A percentile compares a stretch with the other conserved stretches of the same genome.
Conservation (phyloP, 2,329 filamentous ascomycete genomes). For the Fusarium tuaranense region DNA sequence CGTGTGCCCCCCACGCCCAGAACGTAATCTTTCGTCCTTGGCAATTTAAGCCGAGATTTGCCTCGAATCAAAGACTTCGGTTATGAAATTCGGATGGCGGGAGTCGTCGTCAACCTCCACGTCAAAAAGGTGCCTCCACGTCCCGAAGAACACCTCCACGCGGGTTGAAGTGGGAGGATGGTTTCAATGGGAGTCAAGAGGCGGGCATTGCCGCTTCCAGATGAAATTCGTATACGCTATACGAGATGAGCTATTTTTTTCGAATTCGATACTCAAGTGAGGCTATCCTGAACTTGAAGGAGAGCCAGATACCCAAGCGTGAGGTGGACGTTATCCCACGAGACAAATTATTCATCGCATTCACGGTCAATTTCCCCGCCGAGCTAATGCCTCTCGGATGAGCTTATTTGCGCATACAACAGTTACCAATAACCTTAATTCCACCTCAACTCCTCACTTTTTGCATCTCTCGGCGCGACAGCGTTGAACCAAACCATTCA, state of each 20-base stretch:
- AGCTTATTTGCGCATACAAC: not conserved
- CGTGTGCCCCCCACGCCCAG: not conserved
- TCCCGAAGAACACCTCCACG: not conserved
- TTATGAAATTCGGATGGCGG: not conserved
- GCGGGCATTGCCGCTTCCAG: not conserved
- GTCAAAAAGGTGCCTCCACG: not conserved
- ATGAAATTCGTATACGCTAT: not conserved
- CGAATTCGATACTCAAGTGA: not conserved
- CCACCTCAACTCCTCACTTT: not conserved
- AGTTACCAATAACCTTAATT: not conserved
- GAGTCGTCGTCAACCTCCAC: not conserved
- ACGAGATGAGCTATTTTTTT: not conserved
- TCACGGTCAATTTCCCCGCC: not conserved
- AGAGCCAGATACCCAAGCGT: not conserved
- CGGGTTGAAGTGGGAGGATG: not conserved
- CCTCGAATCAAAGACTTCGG: not conserved
- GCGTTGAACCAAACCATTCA: not conserved
- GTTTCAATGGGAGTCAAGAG: too few relatives aligned
- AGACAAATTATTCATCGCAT: not conserved
- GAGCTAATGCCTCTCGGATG: not conserved
- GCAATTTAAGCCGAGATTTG: not conserved
- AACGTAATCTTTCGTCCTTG: not conserved
- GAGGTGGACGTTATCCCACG: not conserved
- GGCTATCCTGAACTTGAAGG: too few relatives aligned
- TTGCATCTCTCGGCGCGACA: not conserved